A percentile compares a stretch with the other conserved stretches of the same genome.
These are phyloP conservation scores for Volutella citrinella DNA, from an alignment of 2,329 filamentous ascomycete genomes.

Conservation along the genomic window DNA sequence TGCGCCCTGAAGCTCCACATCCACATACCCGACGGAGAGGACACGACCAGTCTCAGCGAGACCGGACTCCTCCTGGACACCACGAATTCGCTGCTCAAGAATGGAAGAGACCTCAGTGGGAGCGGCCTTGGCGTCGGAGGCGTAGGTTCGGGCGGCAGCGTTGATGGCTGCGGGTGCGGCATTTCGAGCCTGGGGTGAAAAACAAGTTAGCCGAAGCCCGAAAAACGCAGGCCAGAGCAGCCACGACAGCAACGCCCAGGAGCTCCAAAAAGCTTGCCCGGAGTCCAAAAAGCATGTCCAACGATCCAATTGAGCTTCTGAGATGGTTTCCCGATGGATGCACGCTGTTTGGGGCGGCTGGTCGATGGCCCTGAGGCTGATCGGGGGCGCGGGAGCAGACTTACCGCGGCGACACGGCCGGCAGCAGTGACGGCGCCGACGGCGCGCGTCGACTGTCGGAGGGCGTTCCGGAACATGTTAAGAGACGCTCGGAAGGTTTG, in stretches of 20 bases:
- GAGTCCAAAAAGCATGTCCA: constrained; percentile 13
- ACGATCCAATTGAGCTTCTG: constrained; percentile 35
- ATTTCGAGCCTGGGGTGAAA: constrained; percentile 74
- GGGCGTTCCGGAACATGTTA: constrained; percentile 96
- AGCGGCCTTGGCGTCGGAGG: constrained; percentile 87
- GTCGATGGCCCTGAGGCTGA: constrained; percentile 45
- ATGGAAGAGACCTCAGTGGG: constrained; percentile 99
- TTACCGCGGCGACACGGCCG: constrained; percentile 91
- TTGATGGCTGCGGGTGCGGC: constrained; percentile 75
- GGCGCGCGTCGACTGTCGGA: constrained; percentile 94
- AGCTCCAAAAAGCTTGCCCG: constrained; percentile 34
- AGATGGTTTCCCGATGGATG: constrained; percentile 29
- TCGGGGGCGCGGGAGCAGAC: constrained; percentile 49
- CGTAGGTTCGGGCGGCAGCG: constrained; percentile 75
- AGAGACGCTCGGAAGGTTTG: constrained; percentile 50
- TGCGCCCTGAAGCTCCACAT: constrained; percentile 17
- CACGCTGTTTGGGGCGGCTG: constrained; percentile 34
- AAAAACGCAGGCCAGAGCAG: constrained; percentile 30
- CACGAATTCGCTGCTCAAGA: constrained; percentile 98
- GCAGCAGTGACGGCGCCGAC: constrained; percentile 90
- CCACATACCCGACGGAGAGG: constrained; percentile 93
- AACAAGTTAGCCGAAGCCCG: constrained; percentile 55
- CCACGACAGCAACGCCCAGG: constrained; percentile 26
- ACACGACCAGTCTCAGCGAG: constrained; percentile 99
- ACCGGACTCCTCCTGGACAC: constrained; percentile 93